phyloP scores from a whole-genome alignment of 1,284 basidiomycete genomes.

The Laetiporus sulphureus region DNA sequence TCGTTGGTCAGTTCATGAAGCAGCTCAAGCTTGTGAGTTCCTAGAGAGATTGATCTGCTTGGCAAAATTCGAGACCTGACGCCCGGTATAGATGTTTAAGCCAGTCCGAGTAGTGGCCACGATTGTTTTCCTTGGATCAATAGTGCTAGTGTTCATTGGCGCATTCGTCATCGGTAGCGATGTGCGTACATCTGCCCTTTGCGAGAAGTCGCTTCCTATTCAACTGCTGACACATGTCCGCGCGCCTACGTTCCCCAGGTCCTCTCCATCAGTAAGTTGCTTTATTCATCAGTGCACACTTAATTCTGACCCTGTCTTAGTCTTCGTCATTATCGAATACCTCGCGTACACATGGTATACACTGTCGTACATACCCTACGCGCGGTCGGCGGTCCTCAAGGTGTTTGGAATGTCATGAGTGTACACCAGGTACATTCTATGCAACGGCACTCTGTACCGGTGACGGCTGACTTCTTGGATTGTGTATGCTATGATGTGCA shows the following conservation, averaged over 20 bases:
- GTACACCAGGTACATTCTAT: too few species aligned
- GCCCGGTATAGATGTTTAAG: slow-evolving; percentile 79
- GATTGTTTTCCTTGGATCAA: slow-evolving; percentile 69
- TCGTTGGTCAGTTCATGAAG: slow-evolving; percentile 52
- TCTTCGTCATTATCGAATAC: slow-evolving; percentile 84
- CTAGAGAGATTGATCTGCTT: not conserved
- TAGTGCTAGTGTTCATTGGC: slow-evolving; percentile 74
- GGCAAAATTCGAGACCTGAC: slow-evolving; percentile 7
- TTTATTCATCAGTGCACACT: slow-evolving; percentile 10
- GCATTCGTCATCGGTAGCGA: slow-evolving; percentile 70
- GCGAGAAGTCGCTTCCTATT: not conserved
- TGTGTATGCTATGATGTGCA: too few species aligned
- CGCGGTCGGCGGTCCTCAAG: slow-evolving; percentile 65
- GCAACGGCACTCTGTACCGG: too few species aligned
- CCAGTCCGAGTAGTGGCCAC: slow-evolving; percentile 84
- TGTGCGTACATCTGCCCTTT: slow-evolving; percentile 31
- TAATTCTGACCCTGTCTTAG: slow-evolving; percentile 30
- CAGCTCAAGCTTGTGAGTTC: slow-evolving; percentile 69
- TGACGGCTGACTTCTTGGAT: too few species aligned
- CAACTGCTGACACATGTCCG: not conserved
- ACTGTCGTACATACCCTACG: slow-evolving; percentile 84
- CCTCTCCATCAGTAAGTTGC: slow-evolving; percentile 41
- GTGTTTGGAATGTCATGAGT: slow-evolving; percentile 56
- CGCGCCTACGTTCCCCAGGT: slow-evolving; percentile 27
- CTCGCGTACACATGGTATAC: slow-evolving; percentile 83